Evolutionary conservation across 768 basidiomycete species (phyloP).

Genomic region (Auriscalpium microsporum): DNA sequence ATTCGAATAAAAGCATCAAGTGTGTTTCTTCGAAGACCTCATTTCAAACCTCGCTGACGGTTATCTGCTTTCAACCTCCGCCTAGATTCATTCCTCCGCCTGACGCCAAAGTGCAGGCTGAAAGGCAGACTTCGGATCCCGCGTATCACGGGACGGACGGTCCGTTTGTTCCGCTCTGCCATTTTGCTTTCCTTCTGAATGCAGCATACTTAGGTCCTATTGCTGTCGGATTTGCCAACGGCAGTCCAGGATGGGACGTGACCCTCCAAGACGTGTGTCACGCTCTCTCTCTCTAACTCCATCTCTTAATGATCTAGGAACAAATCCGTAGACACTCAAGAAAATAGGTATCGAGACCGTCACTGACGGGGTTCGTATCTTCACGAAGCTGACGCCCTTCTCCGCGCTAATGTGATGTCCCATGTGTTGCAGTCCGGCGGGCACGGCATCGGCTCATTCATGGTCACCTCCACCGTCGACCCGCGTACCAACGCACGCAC

Average conservation of each 20-base stretch:
- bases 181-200: background rate
- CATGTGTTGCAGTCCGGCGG: background rate
- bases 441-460: slow-evolving; percentile 8
- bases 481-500: slow-evolving; percentile 8
- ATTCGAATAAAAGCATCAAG: slow-evolving; percentile 1
- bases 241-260: background rate
- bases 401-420: background rate
- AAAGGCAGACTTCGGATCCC: background rate
- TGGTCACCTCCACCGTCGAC: slow-evolving; percentile 7
- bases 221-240: background rate
- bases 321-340: background rate
- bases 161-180: background rate
- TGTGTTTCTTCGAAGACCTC: background rate
- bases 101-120: background rate
- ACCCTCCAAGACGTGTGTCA: background rate
- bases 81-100: background rate
- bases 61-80: background rate
- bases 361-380: slow-evolving; percentile 19
- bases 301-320: background rate
- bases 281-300: background rate
- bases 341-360: background rate
- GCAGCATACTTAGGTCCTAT: background rate
- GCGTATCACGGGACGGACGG: background rate
- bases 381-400: background rate
- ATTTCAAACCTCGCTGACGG: background rate